Base-by-base conservation (phyloP, 2,329 filamentous ascomycete genomes). In the Diaporthe sp. region DNA sequence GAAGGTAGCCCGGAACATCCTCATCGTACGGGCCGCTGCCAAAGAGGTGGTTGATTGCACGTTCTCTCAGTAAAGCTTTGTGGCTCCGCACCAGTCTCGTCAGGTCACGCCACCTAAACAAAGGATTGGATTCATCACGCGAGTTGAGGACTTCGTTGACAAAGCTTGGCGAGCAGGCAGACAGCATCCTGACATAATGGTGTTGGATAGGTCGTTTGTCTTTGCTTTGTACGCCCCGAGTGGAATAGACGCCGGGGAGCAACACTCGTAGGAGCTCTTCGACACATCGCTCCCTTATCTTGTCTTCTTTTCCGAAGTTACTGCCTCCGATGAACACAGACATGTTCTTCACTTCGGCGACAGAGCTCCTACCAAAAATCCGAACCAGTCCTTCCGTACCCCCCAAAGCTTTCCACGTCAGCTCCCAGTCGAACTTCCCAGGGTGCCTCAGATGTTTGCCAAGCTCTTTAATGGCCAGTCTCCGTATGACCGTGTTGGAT, bases 151-250 rank as follows among this genome's bases (percentile, higher is more conserved):
- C 66, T 2, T 61, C 37, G 30, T 65, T 42, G 47, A 73, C 37
- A 44, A 73, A 73, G 27, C 17, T 10, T 25, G 50, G 8, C 10
- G 72, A 71, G 56, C 72, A 73, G 19, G 72, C 72, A 3, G 56
- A 30, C 5, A 73, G 37, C 72, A 73, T 71, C 10, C 3, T 42
- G 56, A 66, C 72, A n/a, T 73, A 73, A n/a, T 55, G 50, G 4
- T 50, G 44, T 27, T 73, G 72, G 17, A 73, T 37, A 7, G 72
- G 72, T 7, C 72, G 72, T 10, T 27, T 73, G 72, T 73, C 72
- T 6, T 27, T 69, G 47, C 35, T 55, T 19, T 39, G 42, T 8
- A 47, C 35, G 19, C 12, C 30, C 1, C 44, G 19, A 1, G 44
- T 22, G 9, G 55, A 63, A 2, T 13, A 73, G 25, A 73, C 72